Base-by-base conservation (phyloP, 176 grass and related monocot genomes). In the Ensete ventricosum region DNA sequence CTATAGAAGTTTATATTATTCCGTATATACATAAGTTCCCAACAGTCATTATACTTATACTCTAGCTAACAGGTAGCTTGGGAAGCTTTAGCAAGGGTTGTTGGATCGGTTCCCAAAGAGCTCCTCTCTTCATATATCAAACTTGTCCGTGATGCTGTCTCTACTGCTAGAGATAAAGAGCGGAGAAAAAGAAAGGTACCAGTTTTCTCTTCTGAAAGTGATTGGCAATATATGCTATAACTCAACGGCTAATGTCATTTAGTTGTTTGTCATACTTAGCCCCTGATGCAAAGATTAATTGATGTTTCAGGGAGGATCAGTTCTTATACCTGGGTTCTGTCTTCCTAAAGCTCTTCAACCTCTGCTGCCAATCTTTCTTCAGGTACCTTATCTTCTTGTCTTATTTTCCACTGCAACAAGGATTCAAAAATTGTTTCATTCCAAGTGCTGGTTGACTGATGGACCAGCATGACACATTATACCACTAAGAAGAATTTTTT, bases 121-220 rank as follows among this genome's bases (percentile, higher is more conserved):
- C 77, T 89, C 55, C 88, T 98, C 19, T 85, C 90, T 53, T 83
- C 90, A 9, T 89, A 91, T 82, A 98, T 98, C 72, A 98, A 93
- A 85, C 22, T 98, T 81, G 88, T 98, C 24, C 90, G 90, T 4
- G 95, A 98, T 91, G 88, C 95, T 85, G 73, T 98, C 53, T 98
- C 90, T 76, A 93, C 95, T 17, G 95, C 95, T 27, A 91, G 90
- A 89, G 90, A 98, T 85, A 98, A 98, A 85, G 95, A 93, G 52
- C 85, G 90, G 62, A 88, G 95, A 81, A 98, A 84, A 83, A 81
- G 86, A 85, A 98, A 98, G 90, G 95, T 91, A 59, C 17, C 79
- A 52, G 3, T 80, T 74, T 80, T 12, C 6, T 59, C 73, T 66
- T 71, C 55, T 53, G 34, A 43, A 43, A 43, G 34, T 43, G 34